These are phyloP conservation scores for Medicago lupulina DNA, from an alignment of 306 rosid species.

Conservation along the genomic window DNA sequence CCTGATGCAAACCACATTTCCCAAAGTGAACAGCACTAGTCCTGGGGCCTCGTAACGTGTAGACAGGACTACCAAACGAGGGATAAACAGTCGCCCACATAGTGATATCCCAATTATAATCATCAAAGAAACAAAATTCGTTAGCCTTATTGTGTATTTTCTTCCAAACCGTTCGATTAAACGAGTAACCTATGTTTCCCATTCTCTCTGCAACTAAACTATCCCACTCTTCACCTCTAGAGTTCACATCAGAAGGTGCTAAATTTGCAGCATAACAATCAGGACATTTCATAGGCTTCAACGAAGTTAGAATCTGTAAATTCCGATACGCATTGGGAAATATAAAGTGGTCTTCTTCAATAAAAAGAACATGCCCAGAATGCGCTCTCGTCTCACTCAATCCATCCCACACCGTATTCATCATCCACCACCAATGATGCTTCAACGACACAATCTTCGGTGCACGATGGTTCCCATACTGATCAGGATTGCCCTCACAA, in stretches of 20 bases:
- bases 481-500: constrained; percentile 84
- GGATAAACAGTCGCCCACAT: constrained; percentile 99
- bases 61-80: constrained; percentile 87
- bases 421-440: constrained; percentile 99
- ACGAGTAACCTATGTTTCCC: constrained; percentile 94
- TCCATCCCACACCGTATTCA: constrained; percentile 96
- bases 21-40: constrained; percentile 96
- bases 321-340: constrained; percentile 92
- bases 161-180: constrained; percentile 85
- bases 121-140: constrained; percentile 87
- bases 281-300: constrained; percentile 80
- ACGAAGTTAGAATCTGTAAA: constrained; percentile 61
- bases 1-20: constrained; percentile 97
- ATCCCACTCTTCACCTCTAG: constrained; percentile 82
- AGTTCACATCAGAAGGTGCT: constrained; percentile 96
- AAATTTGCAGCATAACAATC: constrained; percentile 91
- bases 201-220: constrained; percentile 85
- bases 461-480: constrained; percentile 83
- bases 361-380: constrained; percentile 81
- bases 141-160: constrained; percentile 80
- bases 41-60: constrained; percentile 82
- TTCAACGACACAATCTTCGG: constrained; percentile 90
- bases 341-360: constrained; percentile 92
- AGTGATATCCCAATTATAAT: constrained; percentile 97
- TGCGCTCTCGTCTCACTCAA: constrained; percentile 69